Conservation (phyloP, 2,329 filamentous ascomycete species). For the Cercospora brassicicola region DNA sequence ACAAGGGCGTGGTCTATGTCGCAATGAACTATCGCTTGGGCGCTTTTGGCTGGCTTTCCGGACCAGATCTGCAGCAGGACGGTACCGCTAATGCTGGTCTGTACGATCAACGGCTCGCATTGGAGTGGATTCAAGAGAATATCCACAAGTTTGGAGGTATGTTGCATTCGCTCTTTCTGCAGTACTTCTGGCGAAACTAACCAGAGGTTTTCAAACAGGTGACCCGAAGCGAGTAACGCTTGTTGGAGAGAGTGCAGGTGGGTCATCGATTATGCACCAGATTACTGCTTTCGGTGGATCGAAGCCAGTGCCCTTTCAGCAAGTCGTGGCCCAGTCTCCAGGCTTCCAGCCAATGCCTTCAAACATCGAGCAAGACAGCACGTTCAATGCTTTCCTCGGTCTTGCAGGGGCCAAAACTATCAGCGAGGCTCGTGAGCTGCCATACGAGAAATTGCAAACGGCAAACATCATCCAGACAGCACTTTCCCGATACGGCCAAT, state of each 20-base stretch:
- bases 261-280: slow-evolving; percentile 57
- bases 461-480: slow-evolving; percentile 48
- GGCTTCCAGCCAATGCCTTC: slow-evolving; percentile 45
- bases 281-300: slow-evolving; percentile 52
- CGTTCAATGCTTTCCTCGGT: slow-evolving; percentile 44
- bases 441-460: slow-evolving; percentile 43
- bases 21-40: slow-evolving; percentile 53
- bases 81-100: slow-evolving; percentile 54
- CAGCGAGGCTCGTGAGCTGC: slow-evolving; percentile 47
- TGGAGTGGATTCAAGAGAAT: slow-evolving; percentile 55
- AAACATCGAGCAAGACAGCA: slow-evolving; percentile 43
- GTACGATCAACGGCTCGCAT: slow-evolving; percentile 56
- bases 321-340: slow-evolving; percentile 51
- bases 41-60: slow-evolving; percentile 52
- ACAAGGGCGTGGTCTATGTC: slow-evolving; percentile 49
- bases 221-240: slow-evolving; percentile 44
- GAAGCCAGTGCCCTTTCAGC: slow-evolving; percentile 47
- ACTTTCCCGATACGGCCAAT: slow-evolving; percentile 46
- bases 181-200: too few species aligned
- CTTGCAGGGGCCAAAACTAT: slow-evolving; percentile 48
- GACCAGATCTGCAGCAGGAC: slow-evolving; percentile 44
- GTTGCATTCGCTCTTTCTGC: too few species aligned
- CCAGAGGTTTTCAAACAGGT: slow-evolving; percentile 40
- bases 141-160: slow-evolving; percentile 56
- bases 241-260: slow-evolving; percentile 56